Base-by-base conservation (phyloP, 331 rosid genomes). In the Stylosanthes scabra region DNA sequence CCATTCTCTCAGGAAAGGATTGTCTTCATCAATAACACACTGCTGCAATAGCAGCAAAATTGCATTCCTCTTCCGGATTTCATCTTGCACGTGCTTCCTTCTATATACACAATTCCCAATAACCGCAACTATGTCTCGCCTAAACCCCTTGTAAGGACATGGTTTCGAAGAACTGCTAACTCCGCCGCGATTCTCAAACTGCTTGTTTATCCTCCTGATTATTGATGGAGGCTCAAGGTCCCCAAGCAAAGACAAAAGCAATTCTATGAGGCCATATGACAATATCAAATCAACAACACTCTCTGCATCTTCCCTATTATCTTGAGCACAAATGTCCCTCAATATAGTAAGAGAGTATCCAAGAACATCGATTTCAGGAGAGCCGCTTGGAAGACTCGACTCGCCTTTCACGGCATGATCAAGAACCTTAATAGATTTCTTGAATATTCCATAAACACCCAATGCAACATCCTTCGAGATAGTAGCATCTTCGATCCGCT, bases 1-100 rank as follows among this genome's bases (percentile, higher is more conserved):
- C 92, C 99, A 88, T 78, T 94, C 97, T 83, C 96, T 94, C 75
- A 88, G 59, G 80, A 76, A 94, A 10, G 96, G 97, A 68, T 90
- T 90, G 44, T 91, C 94, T 29, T 94, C 93, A 65, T 94, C 97
- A 15, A 82, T 64, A 57, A 90, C 96, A 80, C 99, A 91, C 63
- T 91, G 93, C 77, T 91, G 99, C 62, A 91, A 80, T 50, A 91
- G 86, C 76, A 94, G 72, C 56, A 90, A 86, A 59, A 94, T 78
- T 72, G 91, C 89, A 54, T 84, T 79, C 66, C 63, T 83, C 56
- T 73, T 58, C 71, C 95, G 75, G 28, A 94, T 81, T 39, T 81
- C 88, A 41, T 94, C 87, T 78, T 94, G 99, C 29, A 83, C 91
- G 25, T 44, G 72, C 82, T 83, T 89, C 76, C 90, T 78, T 83